phyloP scores from a whole-genome alignment of 257 asterid genomes.

The Nemophila menziesii region DNA sequence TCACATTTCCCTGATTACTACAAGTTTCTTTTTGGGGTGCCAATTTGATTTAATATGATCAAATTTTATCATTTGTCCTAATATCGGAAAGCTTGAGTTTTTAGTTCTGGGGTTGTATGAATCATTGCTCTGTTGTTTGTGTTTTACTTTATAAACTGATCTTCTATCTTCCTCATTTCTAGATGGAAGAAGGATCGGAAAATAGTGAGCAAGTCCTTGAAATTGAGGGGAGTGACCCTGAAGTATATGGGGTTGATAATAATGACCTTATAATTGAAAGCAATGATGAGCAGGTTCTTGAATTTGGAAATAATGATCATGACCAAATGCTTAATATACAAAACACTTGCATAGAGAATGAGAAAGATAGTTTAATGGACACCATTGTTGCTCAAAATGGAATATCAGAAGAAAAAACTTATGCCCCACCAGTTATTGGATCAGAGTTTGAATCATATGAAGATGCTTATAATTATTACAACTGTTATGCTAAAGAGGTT shows the following conservation, averaged over 20 bases:
- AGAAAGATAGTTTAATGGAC: constrained; percentile 11
- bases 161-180: neutral
- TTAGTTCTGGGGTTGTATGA: too few relatives aligned
- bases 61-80: too few relatives aligned
- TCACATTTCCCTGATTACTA: neutral
- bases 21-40: too few relatives aligned
- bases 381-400: constrained; percentile 9
- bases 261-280: constrained; percentile 13
- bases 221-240: constrained; percentile 19
- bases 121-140: neutral
- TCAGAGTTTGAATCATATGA: constrained; percentile 80
- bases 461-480: constrained; percentile 76
- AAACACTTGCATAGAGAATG: constrained; percentile 8
- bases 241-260: constrained; percentile 15
- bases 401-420: constrained; percentile 11
- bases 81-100: too few relatives aligned
- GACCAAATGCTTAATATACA: constrained; percentile 12
- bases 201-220: constrained; percentile 16
- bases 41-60: too few relatives aligned
- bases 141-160: neutral
- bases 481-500: constrained; percentile 51
- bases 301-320: constrained; percentile 14
- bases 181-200: constrained; percentile 23
- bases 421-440: constrained; percentile 44
- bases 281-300: constrained; percentile 12